These are phyloP conservation scores for Kodamaea hsintzibuensis DNA, from an alignment of 805 yeast species.

Conservation along the genomic window DNA sequence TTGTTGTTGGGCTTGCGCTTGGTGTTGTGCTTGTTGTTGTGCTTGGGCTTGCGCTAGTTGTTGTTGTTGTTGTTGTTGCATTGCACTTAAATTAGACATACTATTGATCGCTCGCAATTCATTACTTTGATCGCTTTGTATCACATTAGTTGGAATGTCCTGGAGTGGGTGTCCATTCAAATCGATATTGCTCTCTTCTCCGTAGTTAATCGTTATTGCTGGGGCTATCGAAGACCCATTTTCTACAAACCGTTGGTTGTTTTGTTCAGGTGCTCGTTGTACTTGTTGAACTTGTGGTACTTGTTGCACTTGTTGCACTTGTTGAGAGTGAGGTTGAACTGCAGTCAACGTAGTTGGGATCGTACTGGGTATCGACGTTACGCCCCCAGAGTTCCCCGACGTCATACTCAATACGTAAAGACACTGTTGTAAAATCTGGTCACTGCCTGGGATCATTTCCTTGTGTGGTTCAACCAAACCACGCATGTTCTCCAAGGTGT, in stretches of 20 bases:
- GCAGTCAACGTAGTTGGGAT: constrained; percentile 37
- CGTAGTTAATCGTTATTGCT: neutral
- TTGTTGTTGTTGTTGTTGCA: constrained; percentile 15
- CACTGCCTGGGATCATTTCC: constrained; percentile 23
- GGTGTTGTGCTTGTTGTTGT: neutral
- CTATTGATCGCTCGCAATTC: constrained; percentile 28
- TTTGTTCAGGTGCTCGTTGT: constrained; percentile 3
- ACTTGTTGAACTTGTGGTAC: constrained; percentile 3
- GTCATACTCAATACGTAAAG: constrained; percentile 30
- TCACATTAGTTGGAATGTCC: constrained; percentile 6
- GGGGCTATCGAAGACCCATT: constrained; percentile 4
- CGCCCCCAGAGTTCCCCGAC: constrained; percentile 21
- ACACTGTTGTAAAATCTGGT: constrained; percentile 32
- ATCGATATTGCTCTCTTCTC: neutral
- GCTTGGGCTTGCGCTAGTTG: constrained; percentile 3
- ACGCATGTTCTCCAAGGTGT: constrained; percentile 54
- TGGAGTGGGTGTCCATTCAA: constrained; percentile 8
- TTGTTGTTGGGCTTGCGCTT: constrained; percentile 6
- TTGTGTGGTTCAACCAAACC: constrained; percentile 51
- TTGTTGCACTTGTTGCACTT: constrained; percentile 5
- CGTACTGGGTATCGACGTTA: constrained; percentile 37
- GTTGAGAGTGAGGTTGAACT: neutral
- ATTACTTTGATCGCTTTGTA: constrained; percentile 8
- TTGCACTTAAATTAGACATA: constrained; percentile 27
- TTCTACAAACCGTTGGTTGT: neutral